Conservation (phyloP, 495 filamentous ascomycete genomes). For the Copromyces sp. region DNA sequence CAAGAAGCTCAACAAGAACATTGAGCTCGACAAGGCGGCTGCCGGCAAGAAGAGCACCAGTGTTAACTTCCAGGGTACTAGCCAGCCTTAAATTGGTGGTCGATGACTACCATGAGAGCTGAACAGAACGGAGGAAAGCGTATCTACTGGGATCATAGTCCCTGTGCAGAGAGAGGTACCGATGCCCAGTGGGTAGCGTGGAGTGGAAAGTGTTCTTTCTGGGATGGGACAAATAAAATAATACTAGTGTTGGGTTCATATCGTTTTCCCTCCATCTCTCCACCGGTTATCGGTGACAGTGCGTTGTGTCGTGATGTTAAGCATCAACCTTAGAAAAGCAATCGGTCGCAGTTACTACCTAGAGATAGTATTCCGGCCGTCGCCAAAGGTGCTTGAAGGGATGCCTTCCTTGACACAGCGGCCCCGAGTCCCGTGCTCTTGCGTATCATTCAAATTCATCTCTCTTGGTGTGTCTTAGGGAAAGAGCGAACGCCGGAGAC, state of each 20-base stretch:
- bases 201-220: background rate
- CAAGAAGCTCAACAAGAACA: constrained; percentile 38
- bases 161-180: background rate
- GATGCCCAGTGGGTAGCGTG: background rate
- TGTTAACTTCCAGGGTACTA: constrained; percentile 20
- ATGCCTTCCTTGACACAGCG: background rate
- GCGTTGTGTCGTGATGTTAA: background rate
- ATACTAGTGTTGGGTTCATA: background rate
- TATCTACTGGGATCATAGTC: background rate
- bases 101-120: background rate
- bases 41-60: constrained; percentile 23
- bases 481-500: background rate
- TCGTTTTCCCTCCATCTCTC: background rate
- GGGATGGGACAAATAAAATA: background rate
- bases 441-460: background rate
- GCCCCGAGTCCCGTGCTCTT: background rate
- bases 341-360: background rate
- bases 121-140: background rate
- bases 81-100: background rate
- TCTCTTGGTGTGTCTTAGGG: background rate
- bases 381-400: background rate
- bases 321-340: background rate
- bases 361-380: background rate
- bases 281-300: background rate
- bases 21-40: constrained; percentile 27